Evolutionary conservation across 768 basidiomycete genomes (phyloP).

Genomic region (Trametes gibbosa): DNA sequence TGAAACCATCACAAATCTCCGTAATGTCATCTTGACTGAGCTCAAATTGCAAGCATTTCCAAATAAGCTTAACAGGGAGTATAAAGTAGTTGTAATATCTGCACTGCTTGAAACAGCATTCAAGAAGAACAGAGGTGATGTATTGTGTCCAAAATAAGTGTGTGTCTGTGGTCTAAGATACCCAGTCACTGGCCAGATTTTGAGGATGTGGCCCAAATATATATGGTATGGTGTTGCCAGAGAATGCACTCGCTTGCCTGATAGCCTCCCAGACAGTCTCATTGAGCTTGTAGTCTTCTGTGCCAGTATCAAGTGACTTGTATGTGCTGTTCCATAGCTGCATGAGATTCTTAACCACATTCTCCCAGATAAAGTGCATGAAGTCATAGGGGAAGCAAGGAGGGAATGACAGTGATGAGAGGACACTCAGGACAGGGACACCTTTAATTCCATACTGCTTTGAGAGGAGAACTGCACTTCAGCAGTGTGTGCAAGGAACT

Average conservation of each 20-base stretch:
- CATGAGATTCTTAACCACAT: conserved; percentile 23
- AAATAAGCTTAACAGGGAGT: no score
- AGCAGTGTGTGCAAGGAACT: no score
- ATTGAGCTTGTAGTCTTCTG: conserved; percentile 6
- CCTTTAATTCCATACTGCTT: no score
- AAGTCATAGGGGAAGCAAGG: conserved; percentile 26
- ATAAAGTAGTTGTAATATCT: conserved; percentile 26
- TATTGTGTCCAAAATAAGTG: conserved; percentile 26
- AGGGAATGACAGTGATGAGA: conserved; percentile 17
- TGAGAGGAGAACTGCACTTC: no score
- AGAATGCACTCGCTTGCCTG: conserved; percentile 7
- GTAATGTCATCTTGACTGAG: no score
- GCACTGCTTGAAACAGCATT: conserved; percentile 12
- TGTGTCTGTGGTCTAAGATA: conserved; percentile 24
- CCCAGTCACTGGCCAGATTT: conserved; percentile 17
- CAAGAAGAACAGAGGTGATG: conserved; percentile 26
- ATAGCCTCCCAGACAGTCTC: conserved; percentile 25
- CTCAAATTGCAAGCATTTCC: no score
- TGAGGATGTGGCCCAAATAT: conserved; percentile 21
- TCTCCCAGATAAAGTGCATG: conserved; percentile 31
- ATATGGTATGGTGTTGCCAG: conserved; percentile 22
- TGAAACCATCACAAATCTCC: no score
- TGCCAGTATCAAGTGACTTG: conserved; percentile 22
- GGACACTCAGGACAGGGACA: not conserved
- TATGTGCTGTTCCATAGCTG: conserved; percentile 24